Percentiles rank a stretch among this genome's conserved stretches.
Evolutionary conservation across 768 basidiomycete genomes (phyloP).

Genomic region (Sistotremastrum niveocremeum): DNA sequence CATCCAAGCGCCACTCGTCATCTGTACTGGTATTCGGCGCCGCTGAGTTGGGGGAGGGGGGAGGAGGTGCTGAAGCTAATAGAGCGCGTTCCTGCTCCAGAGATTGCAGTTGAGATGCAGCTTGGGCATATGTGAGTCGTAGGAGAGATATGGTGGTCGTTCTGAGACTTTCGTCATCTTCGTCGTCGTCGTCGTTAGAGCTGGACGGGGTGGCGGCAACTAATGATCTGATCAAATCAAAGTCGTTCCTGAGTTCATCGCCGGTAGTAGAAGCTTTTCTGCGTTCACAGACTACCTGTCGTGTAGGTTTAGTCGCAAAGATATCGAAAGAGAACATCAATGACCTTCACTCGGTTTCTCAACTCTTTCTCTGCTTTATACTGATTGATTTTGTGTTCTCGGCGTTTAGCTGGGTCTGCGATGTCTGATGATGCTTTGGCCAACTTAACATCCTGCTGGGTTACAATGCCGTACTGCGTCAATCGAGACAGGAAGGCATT

Average conservation of each 20-base stretch:
- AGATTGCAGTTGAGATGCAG: constrained; percentile 51
- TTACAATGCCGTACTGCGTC: constrained; percentile 54
- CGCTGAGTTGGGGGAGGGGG: constrained; percentile 20
- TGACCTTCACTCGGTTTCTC: constrained; percentile 53
- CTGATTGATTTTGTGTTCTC: constrained; percentile 86
- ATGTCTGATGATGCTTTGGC: constrained; percentile 33
- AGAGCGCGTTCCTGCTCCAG: constrained; percentile 63
- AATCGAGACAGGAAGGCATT: constrained; percentile 33
- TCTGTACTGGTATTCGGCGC: constrained; percentile 31
- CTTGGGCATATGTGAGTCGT: constrained; percentile 57
- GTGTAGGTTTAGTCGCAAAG: neutral
- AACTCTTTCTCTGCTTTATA: constrained; percentile 80
- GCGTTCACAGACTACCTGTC: constrained; percentile 40
- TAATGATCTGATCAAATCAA: constrained; percentile 51
- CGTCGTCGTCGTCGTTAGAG: constrained; percentile 34
- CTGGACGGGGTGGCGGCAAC: constrained; percentile 19
- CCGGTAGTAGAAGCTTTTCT: constrained; percentile 26
- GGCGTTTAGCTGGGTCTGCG: constrained; percentile 50
- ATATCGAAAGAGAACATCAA: neutral
- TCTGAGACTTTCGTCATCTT: constrained; percentile 53
- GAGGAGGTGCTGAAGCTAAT: constrained; percentile 39
- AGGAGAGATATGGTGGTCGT: constrained; percentile 58
- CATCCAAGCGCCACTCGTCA: constrained; percentile 65
- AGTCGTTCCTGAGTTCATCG: constrained; percentile 30
- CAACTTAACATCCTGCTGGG: constrained; percentile 43